Evolutionary conservation across 2,329 filamentous ascomycete species (phyloP).

Genomic region (Thielaviopsis ethacetica): DNA sequence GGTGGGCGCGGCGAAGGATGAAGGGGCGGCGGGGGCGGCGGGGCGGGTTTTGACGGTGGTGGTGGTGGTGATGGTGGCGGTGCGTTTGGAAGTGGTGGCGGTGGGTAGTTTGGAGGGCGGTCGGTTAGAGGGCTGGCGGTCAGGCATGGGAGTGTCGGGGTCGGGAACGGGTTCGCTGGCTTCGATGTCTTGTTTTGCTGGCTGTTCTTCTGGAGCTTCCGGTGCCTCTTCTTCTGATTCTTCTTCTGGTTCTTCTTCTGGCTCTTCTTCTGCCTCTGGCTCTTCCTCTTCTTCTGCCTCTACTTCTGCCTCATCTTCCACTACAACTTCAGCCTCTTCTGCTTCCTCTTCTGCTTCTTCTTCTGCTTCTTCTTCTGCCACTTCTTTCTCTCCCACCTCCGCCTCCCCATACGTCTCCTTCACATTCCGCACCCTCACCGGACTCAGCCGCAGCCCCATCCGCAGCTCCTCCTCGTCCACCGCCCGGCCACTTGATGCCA

Average conservation of each 20-base stretch:
- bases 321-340: conserved; percentile 24
- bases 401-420: conserved; percentile 26
- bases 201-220: no score
- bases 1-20: neutral
- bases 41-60: conserved; percentile 7
- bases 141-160: neutral
- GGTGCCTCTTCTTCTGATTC: neutral
- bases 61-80: neutral
- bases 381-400: conserved; percentile 7
- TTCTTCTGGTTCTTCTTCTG: neutral
- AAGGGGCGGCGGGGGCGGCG: neutral
- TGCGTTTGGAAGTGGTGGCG: neutral
- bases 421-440: conserved; percentile 37
- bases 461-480: conserved; percentile 53
- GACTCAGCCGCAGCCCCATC: conserved; percentile 49
- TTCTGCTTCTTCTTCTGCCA: conserved; percentile 12
- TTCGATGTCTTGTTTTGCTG: no score
- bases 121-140: no score
- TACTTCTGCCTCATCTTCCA: conserved; percentile 27
- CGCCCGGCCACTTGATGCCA: conserved; percentile 52
- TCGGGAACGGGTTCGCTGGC: no score
- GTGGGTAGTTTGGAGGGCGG: neutral
- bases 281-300: conserved; percentile 25
- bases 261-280: neutral
- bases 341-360: conserved; percentile 30